These are phyloP conservation scores for Neurospora sp. DNA, from an alignment of 495 filamentous ascomycete genomes.

Conservation along the genomic window DNA sequence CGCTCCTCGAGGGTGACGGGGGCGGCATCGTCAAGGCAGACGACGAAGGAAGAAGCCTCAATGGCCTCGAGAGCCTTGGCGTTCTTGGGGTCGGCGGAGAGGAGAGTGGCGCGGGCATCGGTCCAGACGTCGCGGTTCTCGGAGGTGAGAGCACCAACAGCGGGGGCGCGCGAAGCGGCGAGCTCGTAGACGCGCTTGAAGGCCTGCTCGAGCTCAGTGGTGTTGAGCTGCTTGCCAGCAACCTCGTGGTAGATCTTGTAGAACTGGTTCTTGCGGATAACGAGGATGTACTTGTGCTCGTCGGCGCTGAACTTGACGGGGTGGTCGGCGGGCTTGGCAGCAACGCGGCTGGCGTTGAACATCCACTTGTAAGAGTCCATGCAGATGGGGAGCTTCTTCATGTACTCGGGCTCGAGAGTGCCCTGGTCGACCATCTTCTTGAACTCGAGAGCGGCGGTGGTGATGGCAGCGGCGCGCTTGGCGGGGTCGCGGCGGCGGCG, in stretches of 20 bases:
- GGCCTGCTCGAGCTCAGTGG: constrained; percentile 76
- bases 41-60: constrained; percentile 81
- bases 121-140: constrained; percentile 94
- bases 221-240: constrained; percentile 72
- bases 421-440: constrained; percentile 80
- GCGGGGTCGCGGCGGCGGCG: constrained; percentile 76
- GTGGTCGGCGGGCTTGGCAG: constrained; percentile 71
- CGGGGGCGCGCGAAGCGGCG: constrained; percentile 53
- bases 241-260: constrained; percentile 75
- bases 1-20: constrained; percentile 95
- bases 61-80: constrained; percentile 66
- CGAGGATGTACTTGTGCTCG: constrained; percentile 76
- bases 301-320: constrained; percentile 68
- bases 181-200: constrained; percentile 78
- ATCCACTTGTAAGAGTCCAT: constrained; percentile 98
- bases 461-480: constrained; percentile 86
- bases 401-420: constrained; percentile 91
- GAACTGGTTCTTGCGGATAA: constrained; percentile 91
- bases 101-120: constrained; percentile 66
- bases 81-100: constrained; percentile 68
- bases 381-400: constrained; percentile 88
- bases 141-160: constrained; percentile 77
- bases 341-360: constrained; percentile 91
- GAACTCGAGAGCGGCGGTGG: constrained; percentile 79
- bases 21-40: constrained; percentile 88